Conservation (phyloP, 768 basidiomycete genomes). For the Jaapia argillacea region DNA sequence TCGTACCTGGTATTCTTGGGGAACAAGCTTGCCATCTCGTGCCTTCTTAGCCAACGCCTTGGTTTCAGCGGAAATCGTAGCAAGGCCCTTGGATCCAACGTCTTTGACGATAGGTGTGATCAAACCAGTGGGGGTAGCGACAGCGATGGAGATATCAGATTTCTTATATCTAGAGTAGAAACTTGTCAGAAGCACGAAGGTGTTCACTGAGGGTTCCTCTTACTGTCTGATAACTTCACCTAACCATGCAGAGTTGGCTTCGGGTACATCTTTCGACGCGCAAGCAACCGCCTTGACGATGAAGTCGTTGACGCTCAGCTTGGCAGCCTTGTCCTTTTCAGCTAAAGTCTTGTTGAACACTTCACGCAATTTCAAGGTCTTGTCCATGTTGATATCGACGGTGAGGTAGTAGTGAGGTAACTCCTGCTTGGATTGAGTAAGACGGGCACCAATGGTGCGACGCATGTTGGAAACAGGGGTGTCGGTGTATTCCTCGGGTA, state of each 20-base stretch:
- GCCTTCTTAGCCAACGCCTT: slow-evolving; percentile 93
- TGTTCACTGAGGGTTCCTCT: slow-evolving; percentile 20
- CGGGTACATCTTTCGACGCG: slow-evolving; percentile 90
- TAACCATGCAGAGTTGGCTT: slow-evolving; percentile 96
- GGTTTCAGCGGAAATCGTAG: slow-evolving; percentile 84
- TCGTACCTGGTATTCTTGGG: slow-evolving; percentile 88
- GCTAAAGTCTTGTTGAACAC: slow-evolving; percentile 88
- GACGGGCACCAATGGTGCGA: slow-evolving; percentile 81
- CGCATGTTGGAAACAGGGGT: slow-evolving; percentile 92
- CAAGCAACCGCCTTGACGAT: slow-evolving; percentile 91
- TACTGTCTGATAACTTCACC: slow-evolving; percentile 94
- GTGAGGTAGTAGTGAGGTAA: slow-evolving; percentile 98
- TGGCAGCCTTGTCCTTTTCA: slow-evolving; percentile 83
- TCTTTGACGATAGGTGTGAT: slow-evolving; percentile 98
- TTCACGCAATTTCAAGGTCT: slow-evolving; percentile 85
- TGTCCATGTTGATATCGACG: slow-evolving; percentile 93
- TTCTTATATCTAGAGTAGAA: slow-evolving; percentile 68
- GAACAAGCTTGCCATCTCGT: slow-evolving; percentile 91
- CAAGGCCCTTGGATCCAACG: slow-evolving; percentile 85
- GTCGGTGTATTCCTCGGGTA: slow-evolving; percentile 72
- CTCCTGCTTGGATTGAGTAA: slow-evolving; percentile 89
- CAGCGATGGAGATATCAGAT: slow-evolving; percentile 94
- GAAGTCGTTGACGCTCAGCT: slow-evolving; percentile 97
- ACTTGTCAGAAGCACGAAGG: slow-evolving; percentile 1
- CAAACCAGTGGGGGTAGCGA: slow-evolving; percentile 90